These are phyloP conservation scores for Paulownia fortunei DNA, from an alignment of 257 asterid genomes.

Conservation along the genomic window DNA sequence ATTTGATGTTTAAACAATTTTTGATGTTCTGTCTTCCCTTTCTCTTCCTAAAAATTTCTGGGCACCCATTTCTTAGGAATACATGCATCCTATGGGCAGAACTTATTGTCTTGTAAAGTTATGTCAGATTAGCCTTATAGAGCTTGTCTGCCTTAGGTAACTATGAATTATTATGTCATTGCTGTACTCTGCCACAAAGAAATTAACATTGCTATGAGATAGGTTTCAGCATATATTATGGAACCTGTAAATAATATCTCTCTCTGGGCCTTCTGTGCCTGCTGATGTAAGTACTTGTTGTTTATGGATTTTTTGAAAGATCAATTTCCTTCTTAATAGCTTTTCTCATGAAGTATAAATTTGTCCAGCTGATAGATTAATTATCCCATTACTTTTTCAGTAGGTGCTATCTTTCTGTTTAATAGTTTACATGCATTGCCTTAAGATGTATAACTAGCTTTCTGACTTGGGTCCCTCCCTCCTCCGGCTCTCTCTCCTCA, in stretches of 20 bases:
- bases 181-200: neutral
- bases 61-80: constrained; percentile 10
- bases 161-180: neutral
- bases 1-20: neutral
- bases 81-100: constrained; percentile 11
- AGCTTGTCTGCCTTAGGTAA: neutral
- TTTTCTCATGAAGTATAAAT: neutral
- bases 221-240: constrained; percentile 4
- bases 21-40: neutral
- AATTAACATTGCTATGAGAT: neutral
- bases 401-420: neutral
- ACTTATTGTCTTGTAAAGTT: neutral
- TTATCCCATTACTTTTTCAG: neutral
- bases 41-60: neutral
- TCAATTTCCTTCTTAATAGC: neutral
- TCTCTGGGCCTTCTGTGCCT: neutral
- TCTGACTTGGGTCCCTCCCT: constrained; percentile 13
- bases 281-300: constrained; percentile 7
- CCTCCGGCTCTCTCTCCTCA: neutral
- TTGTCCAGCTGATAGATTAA: neutral
- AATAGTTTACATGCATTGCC: constrained; percentile 9
- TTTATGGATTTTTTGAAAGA: neutral
- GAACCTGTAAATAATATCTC: neutral
- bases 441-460: constrained; percentile 9
- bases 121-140: constrained; percentile 4